Evolutionary conservation across 805 yeast species (phyloP).

Genomic region (Scheffersomyces spartinae): DNA sequence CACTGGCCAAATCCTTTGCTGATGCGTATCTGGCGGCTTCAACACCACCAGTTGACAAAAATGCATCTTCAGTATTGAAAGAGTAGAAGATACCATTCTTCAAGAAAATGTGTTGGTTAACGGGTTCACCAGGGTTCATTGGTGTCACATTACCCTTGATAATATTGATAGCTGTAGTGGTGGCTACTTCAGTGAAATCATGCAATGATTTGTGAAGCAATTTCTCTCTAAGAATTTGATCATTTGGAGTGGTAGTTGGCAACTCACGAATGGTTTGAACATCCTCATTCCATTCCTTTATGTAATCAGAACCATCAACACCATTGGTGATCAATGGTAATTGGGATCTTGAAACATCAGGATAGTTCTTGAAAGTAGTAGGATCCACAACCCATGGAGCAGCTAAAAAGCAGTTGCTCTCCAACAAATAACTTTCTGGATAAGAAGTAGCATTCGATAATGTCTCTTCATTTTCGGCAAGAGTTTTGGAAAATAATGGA

Average conservation of each 20-base stretch:
- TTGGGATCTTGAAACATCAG: slow-evolving; percentile 57
- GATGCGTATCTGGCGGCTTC: slow-evolving; percentile 78
- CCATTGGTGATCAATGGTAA: slow-evolving; percentile 41
- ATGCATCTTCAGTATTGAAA: slow-evolving; percentile 58
- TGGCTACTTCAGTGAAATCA: slow-evolving; percentile 69
- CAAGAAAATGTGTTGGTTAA: slow-evolving; percentile 53
- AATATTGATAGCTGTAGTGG: slow-evolving; percentile 69
- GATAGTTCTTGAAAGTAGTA: slow-evolving; percentile 12
- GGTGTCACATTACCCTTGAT: slow-evolving; percentile 65
- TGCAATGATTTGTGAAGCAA: slow-evolving; percentile 56
- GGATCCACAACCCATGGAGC: slow-evolving; percentile 68
- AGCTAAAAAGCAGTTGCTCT: slow-evolving; percentile 48
- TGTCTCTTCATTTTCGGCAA: slow-evolving; percentile 38
- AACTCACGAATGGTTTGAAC: slow-evolving; percentile 73
- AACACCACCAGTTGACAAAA: slow-evolving; percentile 60
- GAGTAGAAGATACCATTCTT: slow-evolving; percentile 84
- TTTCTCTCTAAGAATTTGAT: slow-evolving; percentile 66
- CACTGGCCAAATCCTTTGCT: slow-evolving; percentile 66
- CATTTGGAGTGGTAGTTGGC: slow-evolving; percentile 44
- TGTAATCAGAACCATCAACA: slow-evolving; percentile 43
- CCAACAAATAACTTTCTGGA: slow-evolving; percentile 47
- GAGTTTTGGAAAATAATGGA: slow-evolving; percentile 43
- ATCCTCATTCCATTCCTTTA: slow-evolving; percentile 86
- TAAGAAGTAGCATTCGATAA: slow-evolving; percentile 27
- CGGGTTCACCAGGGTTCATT: slow-evolving; percentile 67